Percentiles rank a stretch among this genome's conserved stretches.
Evolutionary conservation across 1,139 yeast genomes (phyloP).

Genomic region (Scheffersomyces titani): DNA sequence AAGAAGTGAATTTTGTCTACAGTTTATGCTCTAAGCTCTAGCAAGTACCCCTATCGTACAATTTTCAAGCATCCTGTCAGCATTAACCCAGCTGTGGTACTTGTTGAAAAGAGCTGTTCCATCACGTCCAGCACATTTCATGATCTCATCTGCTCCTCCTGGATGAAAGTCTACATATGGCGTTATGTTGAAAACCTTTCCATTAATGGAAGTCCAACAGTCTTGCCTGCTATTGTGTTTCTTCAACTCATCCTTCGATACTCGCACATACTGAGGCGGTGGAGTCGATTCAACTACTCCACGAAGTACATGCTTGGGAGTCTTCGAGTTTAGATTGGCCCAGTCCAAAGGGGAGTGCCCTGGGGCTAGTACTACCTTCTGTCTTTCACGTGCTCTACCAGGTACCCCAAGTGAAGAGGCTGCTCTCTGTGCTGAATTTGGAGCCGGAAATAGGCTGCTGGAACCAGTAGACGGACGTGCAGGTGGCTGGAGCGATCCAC

Average conservation of each 20-base stretch:
- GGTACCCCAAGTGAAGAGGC: slow-evolving; percentile 11
- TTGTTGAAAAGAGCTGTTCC: slow-evolving; percentile 79
- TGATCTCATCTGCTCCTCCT: slow-evolving; percentile 80
- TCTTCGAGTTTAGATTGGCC: slow-evolving; percentile 58
- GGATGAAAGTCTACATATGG: slow-evolving; percentile 87
- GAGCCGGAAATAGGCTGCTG: slow-evolving; percentile 31
- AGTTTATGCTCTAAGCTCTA: slow-evolving; percentile 2
- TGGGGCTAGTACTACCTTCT: slow-evolving; percentile 67
- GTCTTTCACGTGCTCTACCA: slow-evolving; percentile 23
- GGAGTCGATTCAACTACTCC: slow-evolving; percentile 44
- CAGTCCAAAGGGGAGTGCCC: slow-evolving; percentile 89
- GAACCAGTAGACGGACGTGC: not conserved
- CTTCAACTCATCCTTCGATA: slow-evolving; percentile 60
- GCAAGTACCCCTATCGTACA: slow-evolving; percentile 69
- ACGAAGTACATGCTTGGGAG: slow-evolving; percentile 33
- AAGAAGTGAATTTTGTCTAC: not conserved
- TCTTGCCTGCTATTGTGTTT: slow-evolving; percentile 62
- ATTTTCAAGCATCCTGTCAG: slow-evolving; percentile 74
- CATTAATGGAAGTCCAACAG: slow-evolving; percentile 84
- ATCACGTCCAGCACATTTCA: slow-evolving; percentile 83
- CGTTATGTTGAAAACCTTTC: slow-evolving; percentile 82
- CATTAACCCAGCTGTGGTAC: slow-evolving; percentile 89
- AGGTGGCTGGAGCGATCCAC: not conserved
- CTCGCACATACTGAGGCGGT: slow-evolving; percentile 48
- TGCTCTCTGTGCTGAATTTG: slow-evolving; percentile 45